Conservation (phyloP, 2,329 filamentous ascomycete genomes). For the Microdochium trichocladiopsis region DNA sequence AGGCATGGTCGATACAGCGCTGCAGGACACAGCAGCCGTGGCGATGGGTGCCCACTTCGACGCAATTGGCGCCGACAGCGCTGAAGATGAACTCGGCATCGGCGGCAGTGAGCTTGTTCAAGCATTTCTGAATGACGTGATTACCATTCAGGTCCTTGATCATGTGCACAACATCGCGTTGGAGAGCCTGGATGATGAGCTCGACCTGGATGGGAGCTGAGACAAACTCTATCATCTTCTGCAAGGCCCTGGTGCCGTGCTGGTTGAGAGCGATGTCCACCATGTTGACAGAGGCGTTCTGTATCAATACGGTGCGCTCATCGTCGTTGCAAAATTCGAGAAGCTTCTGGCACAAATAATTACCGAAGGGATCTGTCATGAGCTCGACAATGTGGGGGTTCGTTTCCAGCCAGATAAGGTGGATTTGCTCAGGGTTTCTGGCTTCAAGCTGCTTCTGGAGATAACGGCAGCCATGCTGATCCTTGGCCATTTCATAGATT, state of each 20-base stretch:
- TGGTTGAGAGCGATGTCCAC: slow-evolving; percentile 93
- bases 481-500: slow-evolving; percentile 89
- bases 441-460: slow-evolving; percentile 97
- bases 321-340: slow-evolving; percentile 93
- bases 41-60: slow-evolving; percentile 90
- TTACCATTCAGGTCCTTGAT: slow-evolving; percentile 98
- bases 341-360: slow-evolving; percentile 98
- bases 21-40: slow-evolving; percentile 98
- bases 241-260: slow-evolving; percentile 89
- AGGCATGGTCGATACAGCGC: slow-evolving; percentile 95
- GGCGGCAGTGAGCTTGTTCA: slow-evolving; percentile 80
- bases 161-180: slow-evolving; percentile 79
- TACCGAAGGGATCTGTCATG: slow-evolving; percentile 98
- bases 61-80: slow-evolving; percentile 78
- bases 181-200: slow-evolving; percentile 80
- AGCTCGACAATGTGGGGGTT: slow-evolving; percentile 91
- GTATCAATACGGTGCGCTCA: slow-evolving; percentile 86
- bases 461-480: slow-evolving; percentile 95
- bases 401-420: slow-evolving; percentile 92
- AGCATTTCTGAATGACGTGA: slow-evolving; percentile 97
- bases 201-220: slow-evolving; percentile 77
- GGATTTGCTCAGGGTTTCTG: slow-evolving; percentile 71
- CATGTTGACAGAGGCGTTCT: slow-evolving; percentile 81
- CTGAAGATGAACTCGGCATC: slow-evolving; percentile 97
- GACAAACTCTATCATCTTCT: slow-evolving; percentile 99